These are phyloP conservation scores for Mesotaenium endlicherianum DNA, from an alignment of 139 green algal genomes.

Conservation along the genomic window DNA sequence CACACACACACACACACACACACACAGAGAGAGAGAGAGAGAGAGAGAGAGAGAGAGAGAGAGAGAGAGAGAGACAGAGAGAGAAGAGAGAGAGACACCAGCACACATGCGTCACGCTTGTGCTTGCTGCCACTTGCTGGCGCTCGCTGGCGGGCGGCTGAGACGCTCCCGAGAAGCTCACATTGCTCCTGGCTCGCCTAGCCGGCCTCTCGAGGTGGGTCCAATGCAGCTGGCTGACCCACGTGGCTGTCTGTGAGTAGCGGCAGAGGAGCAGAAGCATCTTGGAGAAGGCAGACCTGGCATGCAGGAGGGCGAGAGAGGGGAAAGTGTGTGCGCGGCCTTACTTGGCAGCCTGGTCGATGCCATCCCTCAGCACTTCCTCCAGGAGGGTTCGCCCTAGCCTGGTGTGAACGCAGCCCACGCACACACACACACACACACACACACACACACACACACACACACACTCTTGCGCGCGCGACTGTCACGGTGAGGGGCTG, in stretches of 20 bases:
- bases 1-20: background rate
- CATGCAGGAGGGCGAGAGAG: background rate
- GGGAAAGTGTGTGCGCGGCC: background rate
- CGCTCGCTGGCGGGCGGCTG: too few species aligned
- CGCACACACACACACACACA: background rate
- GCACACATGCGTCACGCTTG: background rate
- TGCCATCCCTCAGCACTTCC: conserved; percentile 24
- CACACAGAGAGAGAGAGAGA: background rate
- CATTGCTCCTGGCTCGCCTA: background rate
- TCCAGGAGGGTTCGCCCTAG: conserved; percentile 5
- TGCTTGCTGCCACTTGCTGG: background rate
- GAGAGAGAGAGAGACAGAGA: background rate
- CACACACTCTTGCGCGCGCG: too few species aligned
- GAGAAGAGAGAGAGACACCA: background rate
- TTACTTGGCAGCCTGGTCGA: conserved; percentile 3
- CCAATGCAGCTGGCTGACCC: background rate
- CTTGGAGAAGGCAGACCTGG: background rate
- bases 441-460: background rate
- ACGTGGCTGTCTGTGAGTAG: too few species aligned
- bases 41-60: background rate
- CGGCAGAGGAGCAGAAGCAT: background rate
- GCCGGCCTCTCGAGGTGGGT: background rate
- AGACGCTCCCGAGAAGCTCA: background rate
- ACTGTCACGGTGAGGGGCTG: too few species aligned
- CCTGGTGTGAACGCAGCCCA: background rate